phyloP scores from a whole-genome alignment of 805 yeast species.

The Yarrowia phangngaensis region DNA sequence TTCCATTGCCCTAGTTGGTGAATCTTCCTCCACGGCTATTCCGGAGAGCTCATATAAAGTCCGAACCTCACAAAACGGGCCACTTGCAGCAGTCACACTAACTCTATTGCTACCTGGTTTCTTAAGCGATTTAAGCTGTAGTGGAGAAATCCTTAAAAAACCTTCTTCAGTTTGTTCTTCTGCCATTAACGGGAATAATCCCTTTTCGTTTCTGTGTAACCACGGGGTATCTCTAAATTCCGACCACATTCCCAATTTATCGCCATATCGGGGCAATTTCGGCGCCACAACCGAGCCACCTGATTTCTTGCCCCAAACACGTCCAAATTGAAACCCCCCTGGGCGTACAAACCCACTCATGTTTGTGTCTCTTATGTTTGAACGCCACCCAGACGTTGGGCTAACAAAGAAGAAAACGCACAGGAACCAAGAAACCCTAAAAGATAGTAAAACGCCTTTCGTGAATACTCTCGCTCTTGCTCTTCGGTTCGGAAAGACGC shows the following conservation, averaged over 20 bases:
- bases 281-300: not conserved
- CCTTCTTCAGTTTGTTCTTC: slow-evolving; percentile 8
- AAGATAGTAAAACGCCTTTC: slow-evolving; percentile 61
- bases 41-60: slow-evolving; percentile 17
- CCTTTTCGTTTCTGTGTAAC: not conserved
- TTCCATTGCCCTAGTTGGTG: slow-evolving; percentile 2
- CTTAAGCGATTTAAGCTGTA: slow-evolving; percentile 6
- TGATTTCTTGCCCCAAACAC: slow-evolving; percentile 10
- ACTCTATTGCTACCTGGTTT: slow-evolving; percentile 3
- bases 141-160: slow-evolving; percentile 9
- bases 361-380: slow-evolving; percentile 1
- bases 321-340: slow-evolving; percentile 3
- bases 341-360: slow-evolving; percentile 7
- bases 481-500: slow-evolving; percentile 82
- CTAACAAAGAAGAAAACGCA: slow-evolving; percentile 73
- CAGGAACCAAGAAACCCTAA: slow-evolving; percentile 79
- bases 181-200: slow-evolving; percentile 2
- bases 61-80: slow-evolving; percentile 13
- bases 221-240: not conserved
- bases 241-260: not conserved
- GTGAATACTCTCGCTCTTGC: slow-evolving; percentile 71
- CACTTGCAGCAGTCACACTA: slow-evolving; percentile 17
- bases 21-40: not conserved
- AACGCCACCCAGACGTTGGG: slow-evolving; percentile 45
- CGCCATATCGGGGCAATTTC: not conserved